These are phyloP conservation scores for Aspergillaceae sp. DNA, from an alignment of 2,329 filamentous ascomycete genomes.

Conservation along the genomic window DNA sequence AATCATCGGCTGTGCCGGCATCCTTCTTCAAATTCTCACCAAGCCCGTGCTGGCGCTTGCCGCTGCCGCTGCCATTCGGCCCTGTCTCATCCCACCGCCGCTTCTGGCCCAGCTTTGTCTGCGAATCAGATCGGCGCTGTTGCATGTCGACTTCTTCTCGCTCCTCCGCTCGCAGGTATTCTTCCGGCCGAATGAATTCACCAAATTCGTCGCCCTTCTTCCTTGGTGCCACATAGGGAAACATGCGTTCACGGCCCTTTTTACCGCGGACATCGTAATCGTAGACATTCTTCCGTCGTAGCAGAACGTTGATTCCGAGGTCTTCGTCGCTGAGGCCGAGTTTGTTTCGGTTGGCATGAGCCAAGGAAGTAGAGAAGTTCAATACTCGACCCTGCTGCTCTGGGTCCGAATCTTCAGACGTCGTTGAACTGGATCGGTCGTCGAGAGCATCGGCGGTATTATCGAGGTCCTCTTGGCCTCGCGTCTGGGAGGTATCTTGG, in stretches of 20 bases:
- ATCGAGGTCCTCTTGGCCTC: conserved; percentile 60
- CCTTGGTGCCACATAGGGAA: conserved; percentile 73
- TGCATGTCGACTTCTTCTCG: conserved; percentile 65
- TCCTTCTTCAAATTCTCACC: conserved; percentile 7
- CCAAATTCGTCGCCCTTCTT: conserved; percentile 85
- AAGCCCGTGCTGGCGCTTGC: conserved; percentile 51
- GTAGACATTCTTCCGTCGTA: conserved; percentile 82
- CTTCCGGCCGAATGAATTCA: conserved; percentile 85
- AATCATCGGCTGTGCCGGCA: conserved; percentile 43
- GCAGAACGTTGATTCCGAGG: conserved; percentile 78
- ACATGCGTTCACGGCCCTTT: conserved; percentile 85
- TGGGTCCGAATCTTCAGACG: conserved; percentile 79
- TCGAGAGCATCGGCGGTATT: conserved; percentile 65
- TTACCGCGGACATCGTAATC: conserved; percentile 90
- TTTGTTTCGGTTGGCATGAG: conserved; percentile 76
- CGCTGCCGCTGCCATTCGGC: conserved; percentile 37
- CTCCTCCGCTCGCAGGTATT: conserved; percentile 88
- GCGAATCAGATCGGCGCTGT: conserved; percentile 44
- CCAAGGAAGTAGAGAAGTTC: conserved; percentile 77
- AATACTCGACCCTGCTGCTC: conserved; percentile 87
- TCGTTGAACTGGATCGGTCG: conserved; percentile 75
- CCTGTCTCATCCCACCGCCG: conserved; percentile 78
- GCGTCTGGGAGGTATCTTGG: conserved; percentile 67
- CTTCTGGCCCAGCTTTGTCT: conserved; percentile 75
- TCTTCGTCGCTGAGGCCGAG: conserved; percentile 81